A percentile compares a stretch with the other conserved stretches of the same genome.
Conservation (phyloP, 2,329 filamentous ascomycete genomes). For the Stachybotrys chartarum region DNA sequence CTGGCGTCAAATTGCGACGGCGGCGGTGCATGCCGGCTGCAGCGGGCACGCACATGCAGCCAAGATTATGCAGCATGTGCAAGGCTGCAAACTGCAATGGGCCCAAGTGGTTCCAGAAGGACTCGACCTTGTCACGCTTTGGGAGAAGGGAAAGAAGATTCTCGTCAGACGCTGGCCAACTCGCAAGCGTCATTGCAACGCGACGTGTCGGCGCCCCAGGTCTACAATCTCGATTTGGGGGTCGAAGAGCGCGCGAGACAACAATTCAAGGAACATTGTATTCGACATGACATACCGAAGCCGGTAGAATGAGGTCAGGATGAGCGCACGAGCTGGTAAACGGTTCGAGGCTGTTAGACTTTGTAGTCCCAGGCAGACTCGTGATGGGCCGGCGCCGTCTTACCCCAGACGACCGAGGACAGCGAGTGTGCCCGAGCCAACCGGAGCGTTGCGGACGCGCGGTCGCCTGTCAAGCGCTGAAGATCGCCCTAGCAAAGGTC, state of each 20-base stretch:
- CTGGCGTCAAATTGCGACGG: neutral
- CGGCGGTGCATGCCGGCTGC: neutral
- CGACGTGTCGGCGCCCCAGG: no score
- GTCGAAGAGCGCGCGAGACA: no score
- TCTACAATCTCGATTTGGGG: no score
- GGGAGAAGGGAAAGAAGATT: no score
- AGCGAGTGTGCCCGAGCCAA: neutral
- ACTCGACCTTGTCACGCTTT: no score
- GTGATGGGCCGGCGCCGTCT: neutral
- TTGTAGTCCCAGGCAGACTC: neutral
- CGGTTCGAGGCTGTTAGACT: neutral
- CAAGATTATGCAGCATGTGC: neutral
- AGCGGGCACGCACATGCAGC: neutral
- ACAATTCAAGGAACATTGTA: no score
- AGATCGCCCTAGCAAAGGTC: no score
- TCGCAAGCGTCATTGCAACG: no score
- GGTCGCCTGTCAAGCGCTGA: neutral
- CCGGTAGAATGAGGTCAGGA: neutral
- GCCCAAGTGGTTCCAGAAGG: neutral
- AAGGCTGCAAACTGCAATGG: neutral
- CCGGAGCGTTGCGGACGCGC: neutral
- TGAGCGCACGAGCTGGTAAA: neutral
- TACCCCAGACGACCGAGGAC: no score
- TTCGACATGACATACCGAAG: no score
- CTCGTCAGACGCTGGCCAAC: no score